Conservation (phyloP, 2,329 filamentous ascomycete genomes). For the Pseudocercospora cruenta region DNA sequence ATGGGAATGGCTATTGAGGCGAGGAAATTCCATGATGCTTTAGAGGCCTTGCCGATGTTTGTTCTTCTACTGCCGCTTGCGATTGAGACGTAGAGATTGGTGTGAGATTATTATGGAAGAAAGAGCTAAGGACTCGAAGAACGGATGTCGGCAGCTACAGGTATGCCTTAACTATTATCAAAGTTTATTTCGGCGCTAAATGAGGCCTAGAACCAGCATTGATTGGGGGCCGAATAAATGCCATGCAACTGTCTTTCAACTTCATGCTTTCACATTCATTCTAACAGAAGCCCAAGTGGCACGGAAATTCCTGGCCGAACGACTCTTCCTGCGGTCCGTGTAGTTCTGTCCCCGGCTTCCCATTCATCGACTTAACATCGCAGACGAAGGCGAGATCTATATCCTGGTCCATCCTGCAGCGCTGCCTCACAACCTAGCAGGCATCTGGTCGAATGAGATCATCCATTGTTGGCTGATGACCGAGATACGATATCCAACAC, state of each 20-base stretch:
- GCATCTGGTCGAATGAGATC: background rate
- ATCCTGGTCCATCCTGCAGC: background rate
- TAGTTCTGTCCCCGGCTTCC: background rate
- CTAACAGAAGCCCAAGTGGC: background rate
- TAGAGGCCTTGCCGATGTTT: background rate
- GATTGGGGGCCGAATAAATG: background rate
- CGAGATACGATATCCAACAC: background rate
- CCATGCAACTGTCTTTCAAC: background rate
- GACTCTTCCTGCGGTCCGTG: background rate
- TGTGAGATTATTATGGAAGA: background rate
- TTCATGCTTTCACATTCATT: background rate
- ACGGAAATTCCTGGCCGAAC: background rate
- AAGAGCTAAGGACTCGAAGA: background rate
- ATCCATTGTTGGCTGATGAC: background rate
- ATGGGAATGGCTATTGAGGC: background rate
- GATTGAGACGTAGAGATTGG: background rate
- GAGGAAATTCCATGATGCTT: background rate
- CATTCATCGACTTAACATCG: background rate
- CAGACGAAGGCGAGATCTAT: background rate
- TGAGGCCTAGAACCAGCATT: background rate
- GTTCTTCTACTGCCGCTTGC: background rate
- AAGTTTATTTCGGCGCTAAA: background rate
- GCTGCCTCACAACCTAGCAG: background rate
- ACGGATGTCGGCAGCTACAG: background rate
- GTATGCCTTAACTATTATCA: background rate